Percentiles rank a stretch among this genome's conserved stretches.
phyloP scores from a whole-genome alignment of 2,329 filamentous ascomycete species.

The Pseudocercospora crystallina region DNA sequence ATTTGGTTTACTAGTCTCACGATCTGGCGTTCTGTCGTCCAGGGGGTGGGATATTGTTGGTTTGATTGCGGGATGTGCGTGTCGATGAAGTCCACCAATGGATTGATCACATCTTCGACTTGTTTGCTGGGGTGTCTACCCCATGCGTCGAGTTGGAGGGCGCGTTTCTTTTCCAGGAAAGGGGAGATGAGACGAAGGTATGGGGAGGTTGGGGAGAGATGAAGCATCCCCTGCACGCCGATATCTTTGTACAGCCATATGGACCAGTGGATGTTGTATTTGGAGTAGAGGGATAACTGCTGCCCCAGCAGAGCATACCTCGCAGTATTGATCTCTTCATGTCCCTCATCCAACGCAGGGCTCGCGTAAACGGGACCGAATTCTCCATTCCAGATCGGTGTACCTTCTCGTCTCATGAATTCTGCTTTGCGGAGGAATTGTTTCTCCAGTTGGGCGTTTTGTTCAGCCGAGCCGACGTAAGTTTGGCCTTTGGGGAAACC shows the following conservation, averaged over 20 bases:
- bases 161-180: slow-evolving; percentile 58
- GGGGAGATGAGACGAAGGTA: slow-evolving; percentile 42
- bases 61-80: slow-evolving; percentile 28
- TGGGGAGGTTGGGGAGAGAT: no score
- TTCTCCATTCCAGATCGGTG: slow-evolving; percentile 53
- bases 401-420: slow-evolving; percentile 46
- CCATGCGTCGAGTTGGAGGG: slow-evolving; percentile 57
- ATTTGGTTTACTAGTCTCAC: slow-evolving; percentile 47
- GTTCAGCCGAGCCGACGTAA: slow-evolving; percentile 45
- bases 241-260: slow-evolving; percentile 48
- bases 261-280: slow-evolving; percentile 54
- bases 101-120: slow-evolving; percentile 46
- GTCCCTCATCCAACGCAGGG: slow-evolving; percentile 39
- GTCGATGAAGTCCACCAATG: slow-evolving; percentile 37
- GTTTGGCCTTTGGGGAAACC: slow-evolving; percentile 49
- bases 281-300: slow-evolving; percentile 54
- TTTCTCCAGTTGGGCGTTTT: slow-evolving; percentile 45
- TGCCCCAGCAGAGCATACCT: slow-evolving; percentile 45
- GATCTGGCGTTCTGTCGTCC: slow-evolving; percentile 35
- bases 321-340: slow-evolving; percentile 42
- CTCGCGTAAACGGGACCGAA: slow-evolving; percentile 51
- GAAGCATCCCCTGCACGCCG: slow-evolving; percentile 36
- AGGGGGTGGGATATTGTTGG: slow-evolving; percentile 33
- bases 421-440: slow-evolving; percentile 50
- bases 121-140: slow-evolving; percentile 42